Conservation (phyloP, 2,329 filamentous ascomycete species). For the Orbilia oligospora region DNA sequence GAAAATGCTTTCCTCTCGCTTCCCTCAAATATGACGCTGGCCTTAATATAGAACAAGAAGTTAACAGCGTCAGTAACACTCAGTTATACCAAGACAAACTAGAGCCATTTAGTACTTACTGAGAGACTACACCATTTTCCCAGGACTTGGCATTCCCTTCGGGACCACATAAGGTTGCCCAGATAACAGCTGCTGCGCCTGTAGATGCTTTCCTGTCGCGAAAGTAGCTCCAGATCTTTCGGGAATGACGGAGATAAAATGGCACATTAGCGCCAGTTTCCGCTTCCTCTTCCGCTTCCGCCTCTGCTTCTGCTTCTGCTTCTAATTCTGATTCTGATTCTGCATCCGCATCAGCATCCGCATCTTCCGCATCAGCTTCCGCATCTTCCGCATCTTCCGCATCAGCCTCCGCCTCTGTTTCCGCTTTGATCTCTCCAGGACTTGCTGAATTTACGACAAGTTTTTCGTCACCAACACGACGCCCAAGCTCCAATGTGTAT, state of each 20-base stretch:
- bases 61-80: neutral
- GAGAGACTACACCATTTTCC: slow-evolving; percentile 61
- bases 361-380: too few relatives aligned
- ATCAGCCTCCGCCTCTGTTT: slow-evolving; percentile 62
- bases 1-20: neutral
- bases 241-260: slow-evolving; percentile 56
- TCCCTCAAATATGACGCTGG: neutral
- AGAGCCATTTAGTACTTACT: slow-evolving; percentile 50
- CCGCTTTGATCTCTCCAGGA: slow-evolving; percentile 63
- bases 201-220: slow-evolving; percentile 58
- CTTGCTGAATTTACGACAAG: slow-evolving; percentile 65
- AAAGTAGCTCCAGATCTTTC: slow-evolving; percentile 47
- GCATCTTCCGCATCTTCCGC: too few relatives aligned
- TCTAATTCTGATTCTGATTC: too few relatives aligned
- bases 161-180: slow-evolving; percentile 62
- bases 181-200: slow-evolving; percentile 62
- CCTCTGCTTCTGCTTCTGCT: too few relatives aligned
- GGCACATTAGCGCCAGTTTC: too few relatives aligned
- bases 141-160: slow-evolving; percentile 63
- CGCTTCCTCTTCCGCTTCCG: too few relatives aligned
- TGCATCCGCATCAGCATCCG: too few relatives aligned
- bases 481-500: slow-evolving; percentile 63
- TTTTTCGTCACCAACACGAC: slow-evolving; percentile 60
- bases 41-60: neutral
- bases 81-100: neutral